These are phyloP conservation scores for Colletotrichum sublineola DNA, from an alignment of 2,329 filamentous ascomycete genomes.

Conservation along the genomic window DNA sequence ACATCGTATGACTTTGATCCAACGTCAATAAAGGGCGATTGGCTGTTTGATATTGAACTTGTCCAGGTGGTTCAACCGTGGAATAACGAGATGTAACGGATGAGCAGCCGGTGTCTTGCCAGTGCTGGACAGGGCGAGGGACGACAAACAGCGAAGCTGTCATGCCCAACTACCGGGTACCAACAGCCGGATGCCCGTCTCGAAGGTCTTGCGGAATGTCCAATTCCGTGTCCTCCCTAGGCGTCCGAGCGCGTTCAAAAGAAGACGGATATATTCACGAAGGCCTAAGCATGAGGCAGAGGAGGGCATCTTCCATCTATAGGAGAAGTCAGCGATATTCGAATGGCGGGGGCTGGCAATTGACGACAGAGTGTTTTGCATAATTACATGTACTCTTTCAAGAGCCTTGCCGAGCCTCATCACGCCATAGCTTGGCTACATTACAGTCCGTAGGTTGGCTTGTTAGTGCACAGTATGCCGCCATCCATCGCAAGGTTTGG, in stretches of 20 bases:
- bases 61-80: conserved; percentile 2
- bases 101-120: conserved; percentile 24
- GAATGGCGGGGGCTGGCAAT: neutral
- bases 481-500: neutral
- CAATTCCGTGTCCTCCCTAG: neutral
- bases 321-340: neutral
- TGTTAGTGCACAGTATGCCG: neutral
- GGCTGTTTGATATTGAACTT: conserved; percentile 6
- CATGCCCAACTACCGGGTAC: too few relatives aligned
- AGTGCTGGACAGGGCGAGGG: conserved; percentile 1
- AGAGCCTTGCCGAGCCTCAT: neutral
- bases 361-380: neutral
- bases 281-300: neutral
- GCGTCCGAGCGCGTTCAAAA: too few relatives aligned
- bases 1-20: conserved; percentile 23
- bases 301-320: neutral
- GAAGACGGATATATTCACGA: neutral
- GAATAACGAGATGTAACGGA: neutral
- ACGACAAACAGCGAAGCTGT: too few relatives aligned
- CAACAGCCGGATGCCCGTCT: neutral
- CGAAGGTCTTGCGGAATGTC: neutral
- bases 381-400: neutral
- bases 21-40: conserved; percentile 17
- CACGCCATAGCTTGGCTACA: neutral
- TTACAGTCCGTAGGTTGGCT: neutral